phyloP scores from a whole-genome alignment of 139 green algal genomes.

The Edaphochlamys debaryana region DNA sequence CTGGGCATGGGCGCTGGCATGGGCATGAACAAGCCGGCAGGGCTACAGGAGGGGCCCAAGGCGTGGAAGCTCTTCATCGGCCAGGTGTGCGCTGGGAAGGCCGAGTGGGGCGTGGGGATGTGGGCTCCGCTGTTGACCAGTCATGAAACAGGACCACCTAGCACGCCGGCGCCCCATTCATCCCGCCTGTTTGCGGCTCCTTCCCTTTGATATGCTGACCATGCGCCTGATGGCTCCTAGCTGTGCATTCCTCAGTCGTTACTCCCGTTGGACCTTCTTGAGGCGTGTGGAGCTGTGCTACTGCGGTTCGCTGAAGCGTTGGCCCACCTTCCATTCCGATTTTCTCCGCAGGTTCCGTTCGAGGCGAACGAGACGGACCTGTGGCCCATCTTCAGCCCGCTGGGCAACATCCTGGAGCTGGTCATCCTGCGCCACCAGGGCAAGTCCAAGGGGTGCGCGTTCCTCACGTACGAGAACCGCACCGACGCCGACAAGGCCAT shows the following conservation, averaged over 20 bases:
- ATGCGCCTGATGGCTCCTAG: too few species aligned
- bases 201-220: too few species aligned
- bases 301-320: too few species aligned
- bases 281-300: too few species aligned
- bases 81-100: constrained; percentile 43
- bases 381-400: constrained; percentile 59
- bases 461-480: constrained; percentile 63
- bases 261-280: too few species aligned
- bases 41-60: constrained; percentile 48
- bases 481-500: constrained; percentile 55
- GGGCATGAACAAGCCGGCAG: constrained; percentile 34
- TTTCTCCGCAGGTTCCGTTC: constrained; percentile 64
- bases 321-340: too few species aligned
- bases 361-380: constrained; percentile 65
- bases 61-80: constrained; percentile 61
- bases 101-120: too few species aligned
- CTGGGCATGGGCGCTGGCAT: constrained; percentile 39
- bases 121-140: too few species aligned
- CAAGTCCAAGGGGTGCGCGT: constrained; percentile 60
- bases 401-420: constrained; percentile 68
- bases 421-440: constrained; percentile 59
- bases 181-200: too few species aligned
- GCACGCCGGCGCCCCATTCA: too few species aligned
- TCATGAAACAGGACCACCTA: too few species aligned
- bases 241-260: too few species aligned